These are phyloP conservation scores for Suhomyces chickasaworum DNA, from an alignment of 1,139 yeast genomes.

Conservation along the genomic window DNA sequence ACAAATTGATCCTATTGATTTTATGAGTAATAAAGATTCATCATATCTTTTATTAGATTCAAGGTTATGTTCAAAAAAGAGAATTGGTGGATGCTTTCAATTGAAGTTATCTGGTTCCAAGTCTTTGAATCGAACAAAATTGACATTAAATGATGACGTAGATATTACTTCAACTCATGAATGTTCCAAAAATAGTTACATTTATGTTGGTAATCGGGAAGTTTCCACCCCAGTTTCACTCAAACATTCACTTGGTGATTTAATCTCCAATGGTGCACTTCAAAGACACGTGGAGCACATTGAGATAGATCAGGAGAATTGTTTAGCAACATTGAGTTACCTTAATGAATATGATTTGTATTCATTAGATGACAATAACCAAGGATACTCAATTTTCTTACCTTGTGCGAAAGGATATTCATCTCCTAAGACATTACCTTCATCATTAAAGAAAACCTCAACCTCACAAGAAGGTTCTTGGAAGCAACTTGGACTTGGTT, in stretches of 20 bases:
- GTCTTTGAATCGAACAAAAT: slow-evolving; percentile 35
- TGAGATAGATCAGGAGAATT: slow-evolving; percentile 37
- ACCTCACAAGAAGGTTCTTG: slow-evolving; percentile 48
- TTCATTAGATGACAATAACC: slow-evolving; percentile 48
- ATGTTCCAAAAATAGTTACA: slow-evolving; percentile 53
- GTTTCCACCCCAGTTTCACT: slow-evolving; percentile 37
- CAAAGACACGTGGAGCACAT: slow-evolving; percentile 35
- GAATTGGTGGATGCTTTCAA: slow-evolving; percentile 44
- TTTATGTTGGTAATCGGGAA: slow-evolving; percentile 67
- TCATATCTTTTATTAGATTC: slow-evolving; percentile 27
- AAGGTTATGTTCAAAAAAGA: slow-evolving; percentile 37
- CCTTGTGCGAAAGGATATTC: slow-evolving; percentile 58
- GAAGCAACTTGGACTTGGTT: slow-evolving; percentile 63
- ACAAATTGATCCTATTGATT: slow-evolving; percentile 34
- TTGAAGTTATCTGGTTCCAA: slow-evolving; percentile 50
- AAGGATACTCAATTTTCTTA: slow-evolving; percentile 74
- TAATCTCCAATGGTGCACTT: slow-evolving; percentile 39
- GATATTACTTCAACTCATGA: slow-evolving; percentile 45
- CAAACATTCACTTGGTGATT: slow-evolving; percentile 40
- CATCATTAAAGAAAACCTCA: neutral
- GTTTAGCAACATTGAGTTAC: slow-evolving; percentile 40
- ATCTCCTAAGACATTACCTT: neutral
- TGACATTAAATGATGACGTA: slow-evolving; percentile 41
- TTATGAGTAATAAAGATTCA: slow-evolving; percentile 6
- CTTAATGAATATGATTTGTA: slow-evolving; percentile 33